Conservation (phyloP, 2,329 filamentous ascomycete species). For the Fusarium sp. region DNA sequence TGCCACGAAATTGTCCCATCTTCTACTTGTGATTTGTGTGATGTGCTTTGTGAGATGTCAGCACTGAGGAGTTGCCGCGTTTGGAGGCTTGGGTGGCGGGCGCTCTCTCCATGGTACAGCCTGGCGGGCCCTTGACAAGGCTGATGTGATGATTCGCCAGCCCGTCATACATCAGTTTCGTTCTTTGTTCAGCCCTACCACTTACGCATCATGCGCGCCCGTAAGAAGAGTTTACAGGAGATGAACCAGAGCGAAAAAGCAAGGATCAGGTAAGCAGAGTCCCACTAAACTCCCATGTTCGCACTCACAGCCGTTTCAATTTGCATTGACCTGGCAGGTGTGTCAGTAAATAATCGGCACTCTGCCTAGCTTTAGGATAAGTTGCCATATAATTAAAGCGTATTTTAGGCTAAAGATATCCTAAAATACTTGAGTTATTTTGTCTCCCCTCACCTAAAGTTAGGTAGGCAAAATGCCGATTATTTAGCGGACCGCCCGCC, state of each 20-base stretch:
- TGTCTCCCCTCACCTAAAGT: too few relatives aligned
- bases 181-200: slow-evolving; percentile 16
- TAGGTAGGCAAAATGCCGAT: too few relatives aligned
- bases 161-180: slow-evolving; percentile 6
- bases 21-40: background rate
- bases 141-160: slow-evolving; percentile 5
- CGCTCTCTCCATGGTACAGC: background rate
- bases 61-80: background rate
- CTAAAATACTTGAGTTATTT: too few relatives aligned
- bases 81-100: background rate
- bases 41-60: background rate
- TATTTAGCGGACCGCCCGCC: too few relatives aligned
- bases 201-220: background rate
- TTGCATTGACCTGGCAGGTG: background rate
- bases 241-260: background rate
- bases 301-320: background rate
- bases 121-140: background rate
- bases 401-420: too few relatives aligned
- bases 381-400: too few relatives aligned
- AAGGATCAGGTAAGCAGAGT: background rate
- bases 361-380: too few relatives aligned
- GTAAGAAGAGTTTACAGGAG: background rate
- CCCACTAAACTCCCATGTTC: background rate
- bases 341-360: too few relatives aligned
- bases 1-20: background rate